These are phyloP conservation scores for Collybiopsis luxurians DNA, from an alignment of 768 basidiomycete species.

Conservation along the genomic window DNA sequence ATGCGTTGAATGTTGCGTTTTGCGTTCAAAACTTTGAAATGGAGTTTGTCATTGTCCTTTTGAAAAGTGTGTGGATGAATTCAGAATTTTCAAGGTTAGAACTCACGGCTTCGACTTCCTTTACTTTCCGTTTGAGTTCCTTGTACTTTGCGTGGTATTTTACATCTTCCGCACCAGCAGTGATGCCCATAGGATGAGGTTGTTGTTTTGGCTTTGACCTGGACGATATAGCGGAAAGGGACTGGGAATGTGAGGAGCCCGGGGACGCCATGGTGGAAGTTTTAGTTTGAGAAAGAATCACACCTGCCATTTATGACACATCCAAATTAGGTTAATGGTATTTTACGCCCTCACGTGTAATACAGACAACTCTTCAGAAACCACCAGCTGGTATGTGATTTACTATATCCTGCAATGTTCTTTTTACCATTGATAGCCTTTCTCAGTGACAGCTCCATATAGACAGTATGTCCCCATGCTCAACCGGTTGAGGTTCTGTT, in stretches of 20 bases:
- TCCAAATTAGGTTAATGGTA: background rate
- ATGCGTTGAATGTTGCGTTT: constrained; percentile 84
- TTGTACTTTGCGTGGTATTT: constrained; percentile 89
- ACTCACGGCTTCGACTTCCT: constrained; percentile 79
- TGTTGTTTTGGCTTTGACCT: constrained; percentile 44
- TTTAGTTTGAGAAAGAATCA: constrained; percentile 45
- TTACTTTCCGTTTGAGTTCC: constrained; percentile 84
- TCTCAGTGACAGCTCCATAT: background rate
- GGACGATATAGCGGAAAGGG: constrained; percentile 29
- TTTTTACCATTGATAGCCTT: constrained; percentile 7
- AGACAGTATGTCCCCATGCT: constrained; percentile 5
- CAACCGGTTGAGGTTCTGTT: no score
- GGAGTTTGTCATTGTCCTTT: constrained; percentile 87
- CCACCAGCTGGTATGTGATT: no score
- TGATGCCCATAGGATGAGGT: constrained; percentile 54
- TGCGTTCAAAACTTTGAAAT: constrained; percentile 75
- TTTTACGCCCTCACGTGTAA: no score
- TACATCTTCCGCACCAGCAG: constrained; percentile 78
- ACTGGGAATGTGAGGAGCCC: constrained; percentile 39
- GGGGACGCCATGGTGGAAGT: constrained; percentile 65
- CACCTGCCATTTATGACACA: constrained; percentile 29
- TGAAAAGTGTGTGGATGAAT: constrained; percentile 13
- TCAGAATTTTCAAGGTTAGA: constrained; percentile 13
- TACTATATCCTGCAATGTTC: no score
- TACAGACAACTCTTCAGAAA: no score